phyloP scores from a whole-genome alignment of 768 basidiomycete genomes.

The Sarcodon aspratus region DNA sequence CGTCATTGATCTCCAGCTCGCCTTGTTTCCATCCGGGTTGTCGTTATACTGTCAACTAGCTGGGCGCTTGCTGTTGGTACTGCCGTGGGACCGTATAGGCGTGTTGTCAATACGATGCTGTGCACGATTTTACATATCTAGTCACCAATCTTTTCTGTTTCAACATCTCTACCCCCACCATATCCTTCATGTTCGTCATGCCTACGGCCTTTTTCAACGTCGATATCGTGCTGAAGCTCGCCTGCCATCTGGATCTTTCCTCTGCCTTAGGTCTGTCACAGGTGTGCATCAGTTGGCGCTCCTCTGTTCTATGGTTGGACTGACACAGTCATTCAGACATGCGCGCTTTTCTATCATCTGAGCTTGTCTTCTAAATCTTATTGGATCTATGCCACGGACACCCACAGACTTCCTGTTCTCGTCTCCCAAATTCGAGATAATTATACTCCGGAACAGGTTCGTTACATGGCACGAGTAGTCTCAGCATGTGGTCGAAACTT shows the following conservation, averaged over 20 bases:
- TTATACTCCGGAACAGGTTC: neutral
- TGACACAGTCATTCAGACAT: neutral
- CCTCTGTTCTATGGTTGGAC: neutral
- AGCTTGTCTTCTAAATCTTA: neutral
- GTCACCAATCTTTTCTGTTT: no score
- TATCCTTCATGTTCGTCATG: no score
- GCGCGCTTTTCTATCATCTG: neutral
- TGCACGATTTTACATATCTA: no score
- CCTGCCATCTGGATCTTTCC: neutral
- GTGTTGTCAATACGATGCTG: no score
- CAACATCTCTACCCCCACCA: no score
- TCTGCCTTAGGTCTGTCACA: neutral
- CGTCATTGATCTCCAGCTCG: no score
- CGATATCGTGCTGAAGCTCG: neutral
- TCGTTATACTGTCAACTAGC: no score
- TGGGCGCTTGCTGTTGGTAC: no score
- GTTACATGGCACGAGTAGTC: neutral
- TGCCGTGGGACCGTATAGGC: no score
- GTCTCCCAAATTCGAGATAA: neutral
- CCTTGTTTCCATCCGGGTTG: no score
- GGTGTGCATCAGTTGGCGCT: neutral
- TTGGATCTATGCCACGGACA: neutral
- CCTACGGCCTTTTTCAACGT: neutral
- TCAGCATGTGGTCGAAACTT: neutral
- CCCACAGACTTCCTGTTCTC: neutral